These are phyloP conservation scores for Ceratocystis huliohia DNA, from an alignment of 2,329 filamentous ascomycete genomes.

Conservation along the genomic window DNA sequence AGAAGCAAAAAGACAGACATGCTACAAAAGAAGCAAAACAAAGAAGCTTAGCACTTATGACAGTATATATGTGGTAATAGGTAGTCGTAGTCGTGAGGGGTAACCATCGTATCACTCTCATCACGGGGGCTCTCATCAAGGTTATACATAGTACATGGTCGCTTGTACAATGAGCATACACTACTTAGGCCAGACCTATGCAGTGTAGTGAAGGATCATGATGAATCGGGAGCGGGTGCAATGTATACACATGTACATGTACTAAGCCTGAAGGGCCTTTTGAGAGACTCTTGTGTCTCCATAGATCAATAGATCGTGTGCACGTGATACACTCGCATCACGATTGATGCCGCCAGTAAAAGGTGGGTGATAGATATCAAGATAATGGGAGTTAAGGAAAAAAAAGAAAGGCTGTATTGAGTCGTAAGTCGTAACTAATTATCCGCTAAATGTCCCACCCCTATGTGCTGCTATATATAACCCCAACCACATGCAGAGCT, in stretches of 20 bases:
- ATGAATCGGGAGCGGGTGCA: not conserved
- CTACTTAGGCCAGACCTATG: not conserved
- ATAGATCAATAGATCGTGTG: not conserved
- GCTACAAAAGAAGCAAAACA: not conserved
- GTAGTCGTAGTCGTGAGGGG: conserved; percentile 1
- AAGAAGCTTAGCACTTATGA: not conserved
- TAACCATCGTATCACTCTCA: not conserved
- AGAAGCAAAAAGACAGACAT: not conserved
- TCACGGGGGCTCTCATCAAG: not conserved
- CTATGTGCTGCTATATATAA: not conserved
- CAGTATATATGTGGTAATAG: not conserved
- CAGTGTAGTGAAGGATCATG: not conserved
- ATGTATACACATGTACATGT: not conserved
- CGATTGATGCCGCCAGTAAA: not conserved
- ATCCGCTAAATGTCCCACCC: not conserved
- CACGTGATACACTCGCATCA: not conserved
- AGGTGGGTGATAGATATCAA: not conserved
- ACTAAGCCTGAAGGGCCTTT: not conserved
- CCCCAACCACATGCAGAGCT: not conserved
- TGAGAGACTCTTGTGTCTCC: not conserved
- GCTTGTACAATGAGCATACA: not conserved
- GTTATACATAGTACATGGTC: too few species aligned
- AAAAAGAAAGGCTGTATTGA: not conserved
- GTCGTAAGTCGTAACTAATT: conserved; percentile 3
- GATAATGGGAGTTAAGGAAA: not conserved